phyloP scores from a whole-genome alignment of 2,329 filamentous ascomycete genomes.

The Cercospora sp. region DNA sequence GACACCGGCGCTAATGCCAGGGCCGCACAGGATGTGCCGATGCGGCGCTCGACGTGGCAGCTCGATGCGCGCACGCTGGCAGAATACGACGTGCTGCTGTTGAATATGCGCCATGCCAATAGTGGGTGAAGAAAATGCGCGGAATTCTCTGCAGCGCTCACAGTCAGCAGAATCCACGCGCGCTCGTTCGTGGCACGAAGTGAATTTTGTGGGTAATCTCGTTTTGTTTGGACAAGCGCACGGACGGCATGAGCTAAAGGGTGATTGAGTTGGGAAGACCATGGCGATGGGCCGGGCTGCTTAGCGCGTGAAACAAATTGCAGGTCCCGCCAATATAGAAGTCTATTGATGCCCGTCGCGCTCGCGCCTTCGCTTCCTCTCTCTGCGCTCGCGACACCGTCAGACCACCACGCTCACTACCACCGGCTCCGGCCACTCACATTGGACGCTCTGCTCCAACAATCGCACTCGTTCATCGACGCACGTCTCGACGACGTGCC shows the following conservation, averaged over 20 bases:
- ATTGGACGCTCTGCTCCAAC: not conserved
- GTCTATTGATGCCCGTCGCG: conserved; percentile 4
- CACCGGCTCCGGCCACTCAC: conserved; percentile 13
- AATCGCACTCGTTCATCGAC: conserved; percentile 12
- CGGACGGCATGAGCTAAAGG: conserved; percentile 9
- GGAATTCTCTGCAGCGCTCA: not conserved
- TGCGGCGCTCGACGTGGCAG: not conserved
- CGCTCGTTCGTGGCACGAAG: conserved; percentile 5
- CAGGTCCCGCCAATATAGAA: conserved; percentile 16
- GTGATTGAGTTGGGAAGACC: conserved; percentile 15
- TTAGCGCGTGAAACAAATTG: conserved; percentile 18
- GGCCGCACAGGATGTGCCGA: conserved; percentile 4
- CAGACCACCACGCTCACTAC: conserved; percentile 17
- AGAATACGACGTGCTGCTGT: conserved; percentile 3
- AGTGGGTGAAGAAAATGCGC: conserved; percentile 5
- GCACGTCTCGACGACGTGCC: conserved; percentile 22
- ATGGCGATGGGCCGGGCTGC: not conserved
- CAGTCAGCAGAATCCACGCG: not conserved
- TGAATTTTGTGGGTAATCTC: conserved; percentile 13
- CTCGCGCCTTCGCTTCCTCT: conserved; percentile 5
- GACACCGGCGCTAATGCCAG: conserved; percentile 3
- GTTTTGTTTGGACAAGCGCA: not conserved
- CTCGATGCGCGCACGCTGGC: not conserved
- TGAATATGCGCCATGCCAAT: conserved; percentile 11
- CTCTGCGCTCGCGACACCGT: conserved; percentile 6